Conservation (phyloP, 805 yeast species). For the Scheffersomyces amazonensis region DNA sequence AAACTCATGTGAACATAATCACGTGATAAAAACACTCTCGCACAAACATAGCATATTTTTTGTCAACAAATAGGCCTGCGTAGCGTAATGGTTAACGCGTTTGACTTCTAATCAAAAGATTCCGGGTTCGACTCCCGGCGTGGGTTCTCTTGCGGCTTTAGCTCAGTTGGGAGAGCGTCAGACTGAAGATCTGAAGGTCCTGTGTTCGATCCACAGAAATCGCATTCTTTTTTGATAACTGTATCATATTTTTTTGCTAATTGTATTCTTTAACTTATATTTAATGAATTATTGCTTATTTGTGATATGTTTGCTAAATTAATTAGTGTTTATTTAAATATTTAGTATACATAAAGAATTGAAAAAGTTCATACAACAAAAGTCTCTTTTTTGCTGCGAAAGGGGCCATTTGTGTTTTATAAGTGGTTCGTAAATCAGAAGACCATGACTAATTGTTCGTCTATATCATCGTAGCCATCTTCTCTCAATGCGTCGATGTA, state of each 20-base stretch:
- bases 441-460: slow-evolving; percentile 2
- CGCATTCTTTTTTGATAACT: slow-evolving; percentile 37
- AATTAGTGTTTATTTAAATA: no score
- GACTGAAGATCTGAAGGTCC: slow-evolving; percentile 71
- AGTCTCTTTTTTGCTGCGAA: no score
- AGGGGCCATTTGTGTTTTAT: no score
- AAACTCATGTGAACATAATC: neutral
- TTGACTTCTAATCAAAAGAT: slow-evolving; percentile 67
- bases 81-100: slow-evolving; percentile 70
- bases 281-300: no score
- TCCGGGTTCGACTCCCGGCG: slow-evolving; percentile 63
- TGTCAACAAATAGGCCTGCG: slow-evolving; percentile 39
- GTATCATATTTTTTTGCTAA: no score
- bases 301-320: no score
- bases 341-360: no score
- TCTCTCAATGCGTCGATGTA: slow-evolving; percentile 8
- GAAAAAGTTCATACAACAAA: no score
- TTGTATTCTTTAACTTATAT: no score
- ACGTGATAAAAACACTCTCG: neutral
- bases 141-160: slow-evolving; percentile 33
- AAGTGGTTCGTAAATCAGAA: neutral
- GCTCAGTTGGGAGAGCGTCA: slow-evolving; percentile 32
- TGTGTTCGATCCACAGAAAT: slow-evolving; percentile 84
- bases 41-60: neutral
- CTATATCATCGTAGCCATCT: slow-evolving; percentile 11